A percentile compares a stretch with the other conserved stretches of the same genome.
These are phyloP conservation scores for Pseudogymnoascus sp. DNA, from an alignment of 2,329 filamentous ascomycete genomes.

Conservation along the genomic window DNA sequence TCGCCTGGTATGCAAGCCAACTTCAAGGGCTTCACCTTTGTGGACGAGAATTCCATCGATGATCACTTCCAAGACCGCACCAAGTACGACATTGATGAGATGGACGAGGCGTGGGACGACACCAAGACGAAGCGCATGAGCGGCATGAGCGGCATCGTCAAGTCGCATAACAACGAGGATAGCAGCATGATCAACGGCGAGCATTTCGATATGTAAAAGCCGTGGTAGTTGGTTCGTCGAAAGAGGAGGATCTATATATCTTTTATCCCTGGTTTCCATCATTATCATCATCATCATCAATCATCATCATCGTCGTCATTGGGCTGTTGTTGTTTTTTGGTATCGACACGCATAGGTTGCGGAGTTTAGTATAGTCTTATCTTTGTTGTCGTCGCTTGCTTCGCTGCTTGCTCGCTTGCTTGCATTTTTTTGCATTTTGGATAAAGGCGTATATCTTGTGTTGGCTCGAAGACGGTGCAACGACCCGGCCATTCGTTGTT, in stretches of 20 bases:
- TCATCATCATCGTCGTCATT: not conserved
- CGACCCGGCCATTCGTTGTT: not conserved
- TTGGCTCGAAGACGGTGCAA: not conserved
- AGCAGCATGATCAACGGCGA: slow-evolving; percentile 53
- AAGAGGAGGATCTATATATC: not conserved
- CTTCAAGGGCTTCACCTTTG: slow-evolving; percentile 97
- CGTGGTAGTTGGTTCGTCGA: not conserved
- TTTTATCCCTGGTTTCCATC: slow-evolving; percentile 1
- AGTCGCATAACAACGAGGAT: slow-evolving; percentile 45
- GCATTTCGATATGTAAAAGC: slow-evolving; percentile 52
- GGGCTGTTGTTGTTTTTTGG: not conserved
- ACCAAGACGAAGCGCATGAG: slow-evolving; percentile 52
- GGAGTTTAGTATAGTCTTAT: slow-evolving; percentile 10
- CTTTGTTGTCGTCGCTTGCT: not conserved
- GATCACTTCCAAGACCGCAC: slow-evolving; percentile 60
- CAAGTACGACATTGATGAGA: slow-evolving; percentile 48
- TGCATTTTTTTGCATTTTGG: slow-evolving; percentile 11
- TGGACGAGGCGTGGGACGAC: slow-evolving; percentile 43
- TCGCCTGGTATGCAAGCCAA: slow-evolving; percentile 96
- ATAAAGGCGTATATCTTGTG: not conserved
- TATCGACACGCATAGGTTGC: slow-evolving; percentile 10
- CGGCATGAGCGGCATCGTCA: slow-evolving; percentile 56
- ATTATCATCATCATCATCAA: not conserved
- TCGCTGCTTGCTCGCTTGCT: not conserved
- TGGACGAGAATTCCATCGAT: slow-evolving; percentile 93